Base-by-base conservation (phyloP, 495 filamentous ascomycete genomes). In the Filosporella fistucella region DNA sequence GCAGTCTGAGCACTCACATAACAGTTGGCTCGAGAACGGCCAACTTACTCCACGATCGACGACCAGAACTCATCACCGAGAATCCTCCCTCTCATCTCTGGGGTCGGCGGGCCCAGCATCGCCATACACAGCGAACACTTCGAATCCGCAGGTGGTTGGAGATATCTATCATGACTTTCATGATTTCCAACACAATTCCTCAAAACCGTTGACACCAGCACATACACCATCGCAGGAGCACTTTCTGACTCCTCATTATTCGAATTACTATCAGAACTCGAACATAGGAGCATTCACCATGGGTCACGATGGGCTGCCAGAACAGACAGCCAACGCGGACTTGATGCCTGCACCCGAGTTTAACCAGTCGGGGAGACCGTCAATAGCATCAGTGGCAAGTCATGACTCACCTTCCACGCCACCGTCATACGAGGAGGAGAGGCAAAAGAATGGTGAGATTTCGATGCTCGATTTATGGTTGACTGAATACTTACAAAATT, bases 401-500 rank as follows among this genome's bases (percentile, higher is more conserved):
- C 64, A 68, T 71, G 74, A 77, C 63, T 79, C 76, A 68, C 72
- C 74, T 11, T 71, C 70, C 45, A 78, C 74, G 49, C 74, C 74
- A 55, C 65, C 70, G 9, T 59, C 59, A 44, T 71, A 72, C 52
- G 71, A 70, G 30, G 68, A 71, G 14, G 49, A 52, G 37, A 55
- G 49, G 41, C 43, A 40, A 48, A 61, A 46, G 30, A 47, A 41
- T 39, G 60, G 63, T 63, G 69, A 70, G 63, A 63, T 34, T 56
- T 48, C 59, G 53, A 44, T 61, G 47, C 58, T 71, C 55, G 68
- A 72, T 63, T 60, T 56, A 55, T 82, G 72, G 74, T 71, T 80
- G 71, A 69, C 74, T 62, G 69, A 77, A 58, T 79, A 77, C 74
- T 80, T 84, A 82, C 80, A 59, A 14, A 45, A 45, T 55, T 64